Base-by-base conservation (phyloP, 305 asterid species). In the Ilex paraguariensis region DNA sequence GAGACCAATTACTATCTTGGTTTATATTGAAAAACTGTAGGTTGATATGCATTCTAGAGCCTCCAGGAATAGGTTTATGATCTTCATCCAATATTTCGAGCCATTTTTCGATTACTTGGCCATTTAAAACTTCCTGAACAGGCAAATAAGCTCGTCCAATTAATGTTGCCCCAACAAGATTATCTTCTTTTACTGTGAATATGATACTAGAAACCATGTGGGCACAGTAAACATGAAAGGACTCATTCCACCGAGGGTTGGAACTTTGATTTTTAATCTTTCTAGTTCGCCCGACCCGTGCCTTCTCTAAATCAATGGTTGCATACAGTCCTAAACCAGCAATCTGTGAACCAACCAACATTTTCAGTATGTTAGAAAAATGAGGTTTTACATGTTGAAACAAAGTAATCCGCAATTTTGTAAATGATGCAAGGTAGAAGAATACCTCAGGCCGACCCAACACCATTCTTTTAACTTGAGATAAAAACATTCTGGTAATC, bases 251-350 rank as follows among this genome's bases (percentile, higher is more conserved):
- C 6, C 78, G 83, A 6, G 98, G 98, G 60, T 74, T 76, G 0
- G 92, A 79, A 60, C 72, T 77, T 32, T 81, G 75, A 33, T 78
- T 66, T 55, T 71, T 67, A 7, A 79, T 62, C 72, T 77, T 57
- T 61, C 87, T 73, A 0, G 98, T 92, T 53, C 97, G 61, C 7
- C 81, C 98, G 1, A 78, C 95, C 28, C 98, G 70, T 3, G 95
- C 98, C 69, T 80, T 70, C 50, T 80, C 91, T 31, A 92, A 60
- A 59, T 92, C 98, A 5, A 92, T 73, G 13, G 98, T 87, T 32
- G 96, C 91, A 57, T 89, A 92, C 33, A 89, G 61, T 60, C 67
- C 75, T 13, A 85, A 67, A 31, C 90, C 90, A 16, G 75, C 73
- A 45, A 78, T 66, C 94, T 84, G 77, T 36, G 0, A 17, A 13